These are phyloP conservation scores for Achlya hypogyna DNA, from an alignment of 352 stramenopile genomes.

Conservation along the genomic window DNA sequence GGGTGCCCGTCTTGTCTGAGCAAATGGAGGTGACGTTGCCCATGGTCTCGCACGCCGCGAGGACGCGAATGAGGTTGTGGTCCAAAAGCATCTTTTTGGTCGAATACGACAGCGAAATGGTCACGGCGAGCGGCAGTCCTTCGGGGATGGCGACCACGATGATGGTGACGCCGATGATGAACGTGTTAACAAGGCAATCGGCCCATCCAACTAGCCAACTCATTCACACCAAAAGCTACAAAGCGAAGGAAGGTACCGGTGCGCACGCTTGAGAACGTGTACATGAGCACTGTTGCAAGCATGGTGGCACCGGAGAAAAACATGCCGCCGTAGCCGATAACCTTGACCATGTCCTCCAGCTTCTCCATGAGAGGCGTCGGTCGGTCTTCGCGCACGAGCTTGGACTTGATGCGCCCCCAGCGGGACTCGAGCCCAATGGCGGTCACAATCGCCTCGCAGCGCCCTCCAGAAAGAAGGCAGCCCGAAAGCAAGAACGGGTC, in stretches of 20 bases:
- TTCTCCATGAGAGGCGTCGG: slow-evolving; percentile 90
- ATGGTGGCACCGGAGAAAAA: slow-evolving; percentile 81
- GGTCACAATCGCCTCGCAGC: slow-evolving; percentile 70
- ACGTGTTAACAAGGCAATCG: slow-evolving; percentile 87
- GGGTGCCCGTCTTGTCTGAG: slow-evolving; percentile 95
- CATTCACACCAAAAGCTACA: slow-evolving; percentile 1
- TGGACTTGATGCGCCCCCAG: slow-evolving; percentile 89
- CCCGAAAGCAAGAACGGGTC: slow-evolving; percentile 86
- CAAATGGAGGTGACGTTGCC: slow-evolving; percentile 98
- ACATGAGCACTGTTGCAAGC: slow-evolving; percentile 80
- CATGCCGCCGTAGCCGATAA: slow-evolving; percentile 83
- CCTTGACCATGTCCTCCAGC: slow-evolving; percentile 84
- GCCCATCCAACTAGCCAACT: slow-evolving; percentile 49
- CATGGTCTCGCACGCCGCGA: slow-evolving; percentile 98
- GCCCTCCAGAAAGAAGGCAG: slow-evolving; percentile 63
- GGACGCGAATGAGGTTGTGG: slow-evolving; percentile 96
- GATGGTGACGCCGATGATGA: slow-evolving; percentile 91
- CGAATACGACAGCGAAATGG: slow-evolving; percentile 91
- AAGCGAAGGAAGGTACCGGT: slow-evolving; percentile 14
- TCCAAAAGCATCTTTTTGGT: slow-evolving; percentile 98
- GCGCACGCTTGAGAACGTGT: slow-evolving; percentile 35
- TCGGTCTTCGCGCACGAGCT: slow-evolving; percentile 81
- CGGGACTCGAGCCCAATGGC: slow-evolving; percentile 71
- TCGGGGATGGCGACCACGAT: slow-evolving; percentile 93
- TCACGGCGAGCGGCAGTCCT: slow-evolving; percentile 89